Evolutionary conservation across 805 yeast species (phyloP).

Genomic region (Spathaspora sp.): DNA sequence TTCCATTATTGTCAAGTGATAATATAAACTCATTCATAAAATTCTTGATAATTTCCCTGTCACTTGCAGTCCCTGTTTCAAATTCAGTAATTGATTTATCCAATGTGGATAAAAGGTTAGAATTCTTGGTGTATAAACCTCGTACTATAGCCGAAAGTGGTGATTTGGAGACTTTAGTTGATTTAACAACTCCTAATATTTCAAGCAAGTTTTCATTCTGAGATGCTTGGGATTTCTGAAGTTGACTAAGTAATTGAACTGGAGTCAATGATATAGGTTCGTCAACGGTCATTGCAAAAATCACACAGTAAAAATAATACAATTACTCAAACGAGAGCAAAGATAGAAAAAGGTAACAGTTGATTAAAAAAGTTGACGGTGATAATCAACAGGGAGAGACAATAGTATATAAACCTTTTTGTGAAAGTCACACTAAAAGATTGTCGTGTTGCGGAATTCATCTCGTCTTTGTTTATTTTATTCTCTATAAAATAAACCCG

Average conservation of each 20-base stretch:
- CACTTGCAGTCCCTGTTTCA: slow-evolving; percentile 13
- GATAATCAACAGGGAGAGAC: background rate
- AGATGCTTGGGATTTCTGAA: slow-evolving; percentile 3
- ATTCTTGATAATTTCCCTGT: slow-evolving; percentile 27
- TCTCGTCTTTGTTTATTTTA: background rate
- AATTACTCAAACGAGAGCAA: background rate
- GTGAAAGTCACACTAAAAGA: background rate
- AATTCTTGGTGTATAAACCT: slow-evolving; percentile 38
- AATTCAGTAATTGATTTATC: slow-evolving; percentile 12
- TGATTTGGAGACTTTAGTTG: slow-evolving; percentile 20
- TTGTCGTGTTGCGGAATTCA: background rate
- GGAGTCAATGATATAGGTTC: background rate
- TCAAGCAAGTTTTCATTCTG: slow-evolving; percentile 30
- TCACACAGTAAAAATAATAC: background rate
- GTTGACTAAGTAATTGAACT: slow-evolving; percentile 2
- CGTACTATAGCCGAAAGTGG: slow-evolving; percentile 29
- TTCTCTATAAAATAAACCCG: background rate
- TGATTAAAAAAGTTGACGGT: background rate
- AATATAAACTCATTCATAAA: slow-evolving; percentile 36
- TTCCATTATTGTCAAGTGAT: slow-evolving; percentile 35
- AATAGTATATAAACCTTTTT: background rate
- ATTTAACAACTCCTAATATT: slow-evolving; percentile 30
- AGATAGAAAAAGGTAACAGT: background rate
- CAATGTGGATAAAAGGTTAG: slow-evolving; percentile 21
- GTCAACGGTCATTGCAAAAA: background rate